Evolutionary conservation across 202 grass and related monocot genomes (phyloP).

Genomic region (Miscanthus sacchariflorus): DNA sequence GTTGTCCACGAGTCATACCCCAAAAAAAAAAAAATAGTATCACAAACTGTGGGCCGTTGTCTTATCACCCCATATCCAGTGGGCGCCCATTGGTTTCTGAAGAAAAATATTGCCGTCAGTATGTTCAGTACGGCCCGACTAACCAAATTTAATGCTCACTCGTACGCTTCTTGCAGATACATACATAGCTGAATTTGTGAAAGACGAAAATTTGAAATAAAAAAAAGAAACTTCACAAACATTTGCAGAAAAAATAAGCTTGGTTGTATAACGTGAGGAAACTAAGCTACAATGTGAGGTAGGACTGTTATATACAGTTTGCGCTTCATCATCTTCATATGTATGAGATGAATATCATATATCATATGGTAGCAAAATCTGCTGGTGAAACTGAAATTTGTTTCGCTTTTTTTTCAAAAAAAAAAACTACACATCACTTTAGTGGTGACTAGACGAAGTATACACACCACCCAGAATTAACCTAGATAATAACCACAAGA

Average conservation of each 20-base stretch:
- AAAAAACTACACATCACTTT: neutral
- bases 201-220: neutral
- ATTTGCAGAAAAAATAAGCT: neutral
- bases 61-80: slow-evolving; percentile 6
- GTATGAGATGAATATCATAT: no score
- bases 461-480: neutral
- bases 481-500: neutral
- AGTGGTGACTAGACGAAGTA: neutral
- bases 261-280: no score
- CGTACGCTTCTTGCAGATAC: no score
- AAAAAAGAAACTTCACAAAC: neutral
- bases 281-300: no score
- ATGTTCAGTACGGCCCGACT: neutral
- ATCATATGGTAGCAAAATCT: neutral
- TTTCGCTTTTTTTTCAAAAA: neutral
- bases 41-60: slow-evolving; percentile 42
- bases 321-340: no score
- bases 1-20: neutral
- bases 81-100: slow-evolving; percentile 36
- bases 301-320: no score
- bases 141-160: neutral
- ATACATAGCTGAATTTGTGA: neutral
- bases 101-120: neutral
- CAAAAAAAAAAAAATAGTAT: no score
- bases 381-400: neutral